These are phyloP conservation scores for Fusarium armeniacum DNA, from an alignment of 2,329 filamentous ascomycete genomes.

Conservation along the genomic window DNA sequence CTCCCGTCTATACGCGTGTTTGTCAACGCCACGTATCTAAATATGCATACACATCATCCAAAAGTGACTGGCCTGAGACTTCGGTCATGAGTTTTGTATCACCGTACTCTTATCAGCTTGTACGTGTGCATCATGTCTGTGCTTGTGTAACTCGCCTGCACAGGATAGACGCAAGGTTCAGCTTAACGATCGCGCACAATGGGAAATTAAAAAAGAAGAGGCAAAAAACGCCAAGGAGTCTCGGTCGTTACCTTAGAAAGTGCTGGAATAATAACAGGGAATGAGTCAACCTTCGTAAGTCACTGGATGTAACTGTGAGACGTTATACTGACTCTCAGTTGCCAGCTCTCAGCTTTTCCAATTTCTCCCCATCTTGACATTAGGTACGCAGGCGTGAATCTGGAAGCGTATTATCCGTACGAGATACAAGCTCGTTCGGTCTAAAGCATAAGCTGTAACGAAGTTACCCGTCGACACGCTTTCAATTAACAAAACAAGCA, in stretches of 20 bases:
- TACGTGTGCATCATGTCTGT: constrained; percentile 33
- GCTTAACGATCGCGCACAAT: constrained; percentile 17
- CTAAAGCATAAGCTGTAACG: constrained; percentile 15
- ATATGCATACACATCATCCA: neutral
- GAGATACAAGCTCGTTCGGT: neutral
- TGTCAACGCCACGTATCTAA: constrained; percentile 20
- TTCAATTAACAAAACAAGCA: constrained; percentile 2
- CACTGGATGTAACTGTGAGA: constrained; percentile 29
- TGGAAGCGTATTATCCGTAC: neutral
- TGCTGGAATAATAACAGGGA: neutral
- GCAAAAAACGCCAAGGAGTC: too few species aligned
- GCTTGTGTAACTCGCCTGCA: constrained; percentile 23
- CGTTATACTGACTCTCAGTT: constrained; percentile 27
- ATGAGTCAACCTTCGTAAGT: neutral
- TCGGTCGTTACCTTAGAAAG: neutral
- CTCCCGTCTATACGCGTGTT: constrained; percentile 28
- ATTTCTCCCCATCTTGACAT: neutral
- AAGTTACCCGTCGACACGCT: constrained; percentile 1
- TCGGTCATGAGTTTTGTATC: constrained; percentile 5
- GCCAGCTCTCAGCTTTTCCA: neutral
- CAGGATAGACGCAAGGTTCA: constrained; percentile 2
- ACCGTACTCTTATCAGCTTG: constrained; percentile 15
- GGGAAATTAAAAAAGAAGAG: neutral
- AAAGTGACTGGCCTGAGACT: neutral
- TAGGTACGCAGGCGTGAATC: neutral